These are phyloP conservation scores for Gloeostereum incarnatum DNA, from an alignment of 768 basidiomycete genomes.

Conservation along the genomic window DNA sequence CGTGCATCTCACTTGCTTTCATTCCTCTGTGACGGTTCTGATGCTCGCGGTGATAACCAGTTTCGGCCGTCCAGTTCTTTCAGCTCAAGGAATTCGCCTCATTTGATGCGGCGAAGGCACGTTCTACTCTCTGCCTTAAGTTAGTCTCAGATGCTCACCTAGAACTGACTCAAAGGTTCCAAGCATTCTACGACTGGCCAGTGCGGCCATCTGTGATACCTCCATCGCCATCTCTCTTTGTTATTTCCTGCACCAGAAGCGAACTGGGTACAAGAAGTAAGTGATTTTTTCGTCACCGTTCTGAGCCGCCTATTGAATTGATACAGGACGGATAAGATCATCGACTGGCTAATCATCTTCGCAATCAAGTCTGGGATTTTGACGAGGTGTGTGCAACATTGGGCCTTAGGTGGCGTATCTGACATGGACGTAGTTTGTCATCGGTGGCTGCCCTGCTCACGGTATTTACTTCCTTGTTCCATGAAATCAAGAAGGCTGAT, in stretches of 20 bases:
- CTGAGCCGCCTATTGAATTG: background rate
- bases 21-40: background rate
- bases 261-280: slow-evolving; percentile 22
- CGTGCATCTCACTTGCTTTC: background rate
- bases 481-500: background rate
- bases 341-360: slow-evolving; percentile 22
- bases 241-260: slow-evolving; percentile 20
- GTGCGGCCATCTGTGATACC: slow-evolving; percentile 23
- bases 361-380: slow-evolving; percentile 22
- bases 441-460: slow-evolving; percentile 21
- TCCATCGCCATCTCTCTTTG: slow-evolving; percentile 19
- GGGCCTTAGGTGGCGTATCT: background rate
- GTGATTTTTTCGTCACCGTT: background rate
- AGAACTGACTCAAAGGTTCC: slow-evolving; percentile 12
- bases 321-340: slow-evolving; percentile 21
- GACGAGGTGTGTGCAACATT: slow-evolving; percentile 13
- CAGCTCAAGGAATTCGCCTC: slow-evolving; percentile 14
- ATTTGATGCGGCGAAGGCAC: slow-evolving; percentile 18
- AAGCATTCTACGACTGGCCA: slow-evolving; percentile 19
- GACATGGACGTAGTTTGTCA: slow-evolving; percentile 10
- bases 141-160: background rate
- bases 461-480: slow-evolving; percentile 9
- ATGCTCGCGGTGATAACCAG: slow-evolving; percentile 6
- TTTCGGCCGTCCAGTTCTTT: slow-evolving; percentile 18
- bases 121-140: background rate